Percentiles rank a stretch among this genome's conserved stretches.
Evolutionary conservation across 345 rosid genomes (phyloP).

Genomic region (Pistacia atlantica): DNA sequence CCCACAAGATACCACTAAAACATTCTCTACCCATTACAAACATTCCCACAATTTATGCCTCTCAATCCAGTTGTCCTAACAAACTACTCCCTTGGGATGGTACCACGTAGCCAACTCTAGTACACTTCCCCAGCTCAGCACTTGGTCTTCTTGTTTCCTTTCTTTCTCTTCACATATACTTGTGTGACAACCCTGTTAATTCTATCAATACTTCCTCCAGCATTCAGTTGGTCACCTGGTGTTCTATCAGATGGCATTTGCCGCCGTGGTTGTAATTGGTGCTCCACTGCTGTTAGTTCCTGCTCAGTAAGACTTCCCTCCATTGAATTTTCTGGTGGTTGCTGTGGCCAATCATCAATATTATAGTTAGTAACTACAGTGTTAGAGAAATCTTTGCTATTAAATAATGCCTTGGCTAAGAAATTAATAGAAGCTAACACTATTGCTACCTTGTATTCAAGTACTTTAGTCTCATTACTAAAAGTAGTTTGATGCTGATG

Average conservation of each 20-base stretch:
- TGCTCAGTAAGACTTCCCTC: not conserved
- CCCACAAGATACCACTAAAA: too few species aligned
- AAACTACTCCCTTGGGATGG: too few species aligned
- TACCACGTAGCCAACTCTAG: too few species aligned
- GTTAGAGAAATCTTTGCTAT: not conserved
- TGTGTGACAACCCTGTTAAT: too few species aligned
- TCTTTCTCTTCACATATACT: too few species aligned
- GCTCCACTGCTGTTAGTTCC: not conserved
- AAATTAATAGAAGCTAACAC: not conserved
- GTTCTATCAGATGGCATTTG: not conserved
- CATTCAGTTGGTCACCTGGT: too few species aligned
- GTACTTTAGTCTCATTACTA: not conserved
- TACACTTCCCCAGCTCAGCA: too few species aligned
- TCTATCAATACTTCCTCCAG: too few species aligned
- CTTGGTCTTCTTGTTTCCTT: too few species aligned
- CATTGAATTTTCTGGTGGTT: conserved; percentile 8
- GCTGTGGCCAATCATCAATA: not conserved
- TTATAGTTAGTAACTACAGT: not conserved
- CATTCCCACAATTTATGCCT: too few species aligned
- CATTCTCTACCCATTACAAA: too few species aligned
- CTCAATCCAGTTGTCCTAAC: too few species aligned
- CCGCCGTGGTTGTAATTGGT: not conserved
- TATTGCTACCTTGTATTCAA: not conserved
- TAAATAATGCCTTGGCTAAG: not conserved
- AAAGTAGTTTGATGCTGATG: not conserved